phyloP scores from a whole-genome alignment of 2,329 filamentous ascomycete species.

The Myriosclerotinia scirpicola region DNA sequence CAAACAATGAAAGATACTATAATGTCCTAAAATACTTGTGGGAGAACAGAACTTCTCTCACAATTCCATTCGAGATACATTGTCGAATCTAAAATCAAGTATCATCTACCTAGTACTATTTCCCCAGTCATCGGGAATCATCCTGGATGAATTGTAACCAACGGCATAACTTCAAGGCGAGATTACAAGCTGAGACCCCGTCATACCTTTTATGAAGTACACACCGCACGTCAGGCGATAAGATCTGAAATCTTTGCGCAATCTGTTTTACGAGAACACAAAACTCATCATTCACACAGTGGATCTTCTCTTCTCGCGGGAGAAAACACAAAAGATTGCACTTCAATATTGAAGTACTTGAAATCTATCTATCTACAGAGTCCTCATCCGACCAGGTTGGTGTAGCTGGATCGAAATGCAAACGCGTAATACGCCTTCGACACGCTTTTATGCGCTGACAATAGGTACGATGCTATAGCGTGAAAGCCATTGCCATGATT shows the following conservation, averaged over 20 bases:
- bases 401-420: no score
- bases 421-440: no score
- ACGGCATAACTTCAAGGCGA: neutral
- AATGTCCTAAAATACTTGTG: neutral
- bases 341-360: no score
- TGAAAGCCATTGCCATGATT: neutral
- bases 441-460: no score
- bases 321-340: neutral
- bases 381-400: no score
- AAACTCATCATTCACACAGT: neutral
- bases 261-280: neutral
- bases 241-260: conserved; percentile 4
- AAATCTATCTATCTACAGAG: no score
- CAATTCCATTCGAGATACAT: neutral
- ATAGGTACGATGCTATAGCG: neutral
- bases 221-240: conserved; percentile 3
- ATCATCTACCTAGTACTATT: neutral
- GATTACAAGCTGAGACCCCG: conserved; percentile 6
- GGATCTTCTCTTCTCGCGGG: neutral
- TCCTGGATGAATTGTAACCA: neutral
- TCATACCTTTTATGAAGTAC: neutral
- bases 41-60: neutral
- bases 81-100: neutral
- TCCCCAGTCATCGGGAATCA: conserved; percentile 2
- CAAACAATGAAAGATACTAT: neutral